Conservation (phyloP, 352 stramenopile species). For the Pythium diclinum region DNA sequence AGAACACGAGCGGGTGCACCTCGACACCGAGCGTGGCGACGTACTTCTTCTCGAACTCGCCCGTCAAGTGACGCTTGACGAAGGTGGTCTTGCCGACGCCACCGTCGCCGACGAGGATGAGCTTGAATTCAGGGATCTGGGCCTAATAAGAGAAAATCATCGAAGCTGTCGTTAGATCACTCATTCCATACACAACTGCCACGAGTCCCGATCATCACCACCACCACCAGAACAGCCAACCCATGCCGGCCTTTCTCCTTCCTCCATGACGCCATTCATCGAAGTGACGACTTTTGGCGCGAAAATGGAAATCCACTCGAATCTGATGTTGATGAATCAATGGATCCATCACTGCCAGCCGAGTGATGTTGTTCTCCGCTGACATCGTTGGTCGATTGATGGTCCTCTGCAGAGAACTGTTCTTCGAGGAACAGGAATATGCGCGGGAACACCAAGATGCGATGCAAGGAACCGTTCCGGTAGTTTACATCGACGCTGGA, state of each 20-base stretch:
- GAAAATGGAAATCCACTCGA: conserved; percentile 1
- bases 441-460: not conserved
- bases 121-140: conserved; percentile 98
- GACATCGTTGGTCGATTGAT: not conserved
- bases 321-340: not conserved
- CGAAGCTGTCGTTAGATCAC: not conserved
- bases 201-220: not conserved
- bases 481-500: not conserved
- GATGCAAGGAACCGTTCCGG: not conserved
- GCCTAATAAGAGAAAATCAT: conserved; percentile 33
- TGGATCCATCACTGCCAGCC: not conserved
- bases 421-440: not conserved
- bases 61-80: conserved; percentile 99
- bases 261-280: not conserved
- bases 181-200: not conserved
- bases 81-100: conserved; percentile 99
- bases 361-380: not conserved
- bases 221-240: not conserved
- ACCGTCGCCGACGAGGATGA: conserved; percentile 99
- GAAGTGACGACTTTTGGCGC: conserved; percentile 3
- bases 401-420: not conserved
- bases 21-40: conserved; percentile 99
- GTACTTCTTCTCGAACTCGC: conserved; percentile 99
- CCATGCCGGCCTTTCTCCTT: not conserved
- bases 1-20: conserved; percentile 98